Conservation (phyloP, 208 protist genomes). For the Acanthamoeba healyi region DNA sequence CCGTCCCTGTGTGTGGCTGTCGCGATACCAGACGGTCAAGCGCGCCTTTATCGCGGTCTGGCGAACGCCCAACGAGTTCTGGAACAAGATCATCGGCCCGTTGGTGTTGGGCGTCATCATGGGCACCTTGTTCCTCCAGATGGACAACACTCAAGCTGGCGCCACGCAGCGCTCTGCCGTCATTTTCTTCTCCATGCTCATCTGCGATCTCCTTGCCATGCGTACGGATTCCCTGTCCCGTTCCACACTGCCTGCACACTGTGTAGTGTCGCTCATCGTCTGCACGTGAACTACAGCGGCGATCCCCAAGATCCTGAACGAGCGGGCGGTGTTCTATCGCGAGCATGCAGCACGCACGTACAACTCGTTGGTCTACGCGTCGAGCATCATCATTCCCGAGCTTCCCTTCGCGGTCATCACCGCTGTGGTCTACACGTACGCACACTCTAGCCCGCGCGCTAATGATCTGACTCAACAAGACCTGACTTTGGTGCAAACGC, state of each 20-base stretch:
- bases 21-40: not conserved
- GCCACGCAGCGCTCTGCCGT: not conserved
- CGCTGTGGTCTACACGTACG: not conserved
- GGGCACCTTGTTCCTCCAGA: conserved; percentile 13
- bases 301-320: not conserved
- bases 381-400: not conserved
- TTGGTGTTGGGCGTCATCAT: conserved; percentile 30
- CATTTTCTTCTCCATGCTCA: conserved; percentile 2
- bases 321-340: not conserved
- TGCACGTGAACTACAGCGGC: not conserved
- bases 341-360: not conserved
- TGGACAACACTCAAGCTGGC: not conserved
- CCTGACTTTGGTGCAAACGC: too few relatives aligned
- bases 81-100: not conserved
- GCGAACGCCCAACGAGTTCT: not conserved
- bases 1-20: not conserved
- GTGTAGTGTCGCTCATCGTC: not conserved
- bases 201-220: conserved; percentile 5
- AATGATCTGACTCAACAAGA: not conserved
- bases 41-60: conserved; percentile 5
- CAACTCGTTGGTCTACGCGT: not conserved
- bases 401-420: conserved; percentile 8
- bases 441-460: not conserved
- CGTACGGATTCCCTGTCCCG: not conserved
- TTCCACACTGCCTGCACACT: not conserved